Base-by-base conservation (phyloP, 441 rosid species). In the Lepidium campestre region DNA sequence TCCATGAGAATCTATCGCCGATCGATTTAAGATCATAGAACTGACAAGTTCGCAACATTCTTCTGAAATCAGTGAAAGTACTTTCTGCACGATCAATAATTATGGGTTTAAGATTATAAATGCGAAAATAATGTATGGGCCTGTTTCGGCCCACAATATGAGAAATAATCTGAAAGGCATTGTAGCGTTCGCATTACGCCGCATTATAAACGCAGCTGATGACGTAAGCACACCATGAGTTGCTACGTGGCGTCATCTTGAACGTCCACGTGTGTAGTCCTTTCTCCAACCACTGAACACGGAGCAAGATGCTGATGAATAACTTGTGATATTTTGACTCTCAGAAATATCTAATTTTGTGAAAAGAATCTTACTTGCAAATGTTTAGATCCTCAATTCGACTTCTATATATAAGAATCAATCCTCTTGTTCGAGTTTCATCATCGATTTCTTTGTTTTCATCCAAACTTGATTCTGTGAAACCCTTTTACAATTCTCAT, bases 341-440 rank as follows among this genome's bases (percentile, higher is more conserved):
- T 10, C 14, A 39, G 20, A 60, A 70, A 60, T 49, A 49, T 69
- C 67, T 60, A 11, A 25, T 3, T n/a, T 3, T 53, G 46, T 29
- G 15, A 13, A 57, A 42, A 0, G 23, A 31, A 54, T 55, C 65
- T 46, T 13, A 13, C 1, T 54, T 62, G 36, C 65, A 19, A 63
- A 81, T 81, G 85, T 73, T 75, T 6, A 56, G 67, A 41, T 74
- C 83, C 62, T 64, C 77, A 5, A 14, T 60, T 27, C 73, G 80
- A 4, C 20, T 57, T 29, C 37, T 71, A 44, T 54, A 63, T 62
- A 45, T 47, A 45, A 75, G 52, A 71, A 53, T 58, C 40, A 73
- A 9, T 61, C 58, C 12, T 39, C 18, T 46, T 11, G n/a, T 73
- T 61, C 68, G 64, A 49, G n/a, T 74, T 31, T 69, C 22, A 5